These are phyloP conservation scores for Balamuthia mandrillaris DNA, from an alignment of 208 protist genomes.

Conservation along the genomic window DNA sequence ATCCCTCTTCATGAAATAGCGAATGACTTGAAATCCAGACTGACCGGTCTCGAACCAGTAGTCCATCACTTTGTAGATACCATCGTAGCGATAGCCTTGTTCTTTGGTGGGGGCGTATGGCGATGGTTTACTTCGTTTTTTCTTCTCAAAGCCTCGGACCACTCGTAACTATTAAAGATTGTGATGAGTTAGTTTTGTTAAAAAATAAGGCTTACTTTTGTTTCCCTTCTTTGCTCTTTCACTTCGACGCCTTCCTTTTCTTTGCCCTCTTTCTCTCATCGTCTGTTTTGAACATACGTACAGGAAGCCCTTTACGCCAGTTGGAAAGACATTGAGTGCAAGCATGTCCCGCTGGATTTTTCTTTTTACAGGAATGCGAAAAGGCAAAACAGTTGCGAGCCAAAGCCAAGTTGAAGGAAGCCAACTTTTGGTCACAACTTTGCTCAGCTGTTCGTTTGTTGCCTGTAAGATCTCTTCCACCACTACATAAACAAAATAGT, in stretches of 20 bases:
- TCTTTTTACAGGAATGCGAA: no score
- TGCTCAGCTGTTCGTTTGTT: neutral
- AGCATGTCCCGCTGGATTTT: no score
- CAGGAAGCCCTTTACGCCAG: no score
- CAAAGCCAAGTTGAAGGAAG: neutral
- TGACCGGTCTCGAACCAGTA: slow-evolving; percentile 6
- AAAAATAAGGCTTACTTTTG: no score
- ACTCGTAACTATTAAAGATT: neutral
- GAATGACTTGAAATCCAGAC: neutral
- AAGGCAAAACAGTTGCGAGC: no score
- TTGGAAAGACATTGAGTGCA: no score
- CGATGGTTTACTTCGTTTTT: neutral
- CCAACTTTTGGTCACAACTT: neutral
- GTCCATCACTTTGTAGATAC: slow-evolving; percentile 32
- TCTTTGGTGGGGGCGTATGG: neutral
- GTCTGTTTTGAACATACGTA: no score
- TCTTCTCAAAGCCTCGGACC: neutral
- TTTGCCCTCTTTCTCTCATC: no score
- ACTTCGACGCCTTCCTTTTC: no score
- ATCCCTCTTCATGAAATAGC: neutral
- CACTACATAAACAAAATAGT: neutral
- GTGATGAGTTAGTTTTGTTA: neutral
- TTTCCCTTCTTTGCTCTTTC: no score
- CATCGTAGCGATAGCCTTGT: slow-evolving; percentile 17
- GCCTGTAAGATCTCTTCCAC: neutral